Evolutionary conservation across 768 basidiomycete genomes (phyloP).

Genomic region (Clathrus columnatus): DNA sequence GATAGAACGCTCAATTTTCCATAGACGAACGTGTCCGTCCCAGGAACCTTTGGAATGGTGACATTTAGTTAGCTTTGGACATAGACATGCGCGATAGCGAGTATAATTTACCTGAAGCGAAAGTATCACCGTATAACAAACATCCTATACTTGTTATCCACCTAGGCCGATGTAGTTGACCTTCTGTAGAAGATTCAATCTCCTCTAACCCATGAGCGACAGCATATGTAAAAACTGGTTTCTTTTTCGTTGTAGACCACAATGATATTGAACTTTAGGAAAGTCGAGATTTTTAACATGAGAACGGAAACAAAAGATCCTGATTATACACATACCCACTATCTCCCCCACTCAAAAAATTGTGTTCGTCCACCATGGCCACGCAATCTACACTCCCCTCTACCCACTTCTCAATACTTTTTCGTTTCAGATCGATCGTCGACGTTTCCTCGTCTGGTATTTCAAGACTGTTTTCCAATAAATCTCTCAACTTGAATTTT

Average conservation of each 20-base stretch:
- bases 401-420: constrained; percentile 46
- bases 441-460: constrained; percentile 36
- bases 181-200: constrained; percentile 62
- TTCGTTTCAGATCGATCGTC: constrained; percentile 24
- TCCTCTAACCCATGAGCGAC: constrained; percentile 84
- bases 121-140: constrained; percentile 82
- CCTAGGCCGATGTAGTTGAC: constrained; percentile 65
- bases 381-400: constrained; percentile 92
- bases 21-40: constrained; percentile 84
- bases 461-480: constrained; percentile 67
- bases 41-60: constrained; percentile 68
- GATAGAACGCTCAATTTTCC: constrained; percentile 77
- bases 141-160: constrained; percentile 86
- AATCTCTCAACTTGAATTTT: constrained; percentile 66
- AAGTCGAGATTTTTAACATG: not conserved
- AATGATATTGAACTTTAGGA: constrained; percentile 72
- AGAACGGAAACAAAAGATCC: constrained; percentile 1
- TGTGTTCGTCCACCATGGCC: constrained; percentile 91
- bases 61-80: not conserved
- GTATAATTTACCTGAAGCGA: constrained; percentile 66
- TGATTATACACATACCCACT: constrained; percentile 62
- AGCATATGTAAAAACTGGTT: constrained; percentile 80
- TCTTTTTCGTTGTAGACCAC: constrained; percentile 91
- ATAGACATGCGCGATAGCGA: not conserved
- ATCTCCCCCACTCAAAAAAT: constrained; percentile 90